These are phyloP conservation scores for Gracilaria domingensis DNA, from an alignment of 23 red algal genomes.

Conservation along the genomic window DNA sequence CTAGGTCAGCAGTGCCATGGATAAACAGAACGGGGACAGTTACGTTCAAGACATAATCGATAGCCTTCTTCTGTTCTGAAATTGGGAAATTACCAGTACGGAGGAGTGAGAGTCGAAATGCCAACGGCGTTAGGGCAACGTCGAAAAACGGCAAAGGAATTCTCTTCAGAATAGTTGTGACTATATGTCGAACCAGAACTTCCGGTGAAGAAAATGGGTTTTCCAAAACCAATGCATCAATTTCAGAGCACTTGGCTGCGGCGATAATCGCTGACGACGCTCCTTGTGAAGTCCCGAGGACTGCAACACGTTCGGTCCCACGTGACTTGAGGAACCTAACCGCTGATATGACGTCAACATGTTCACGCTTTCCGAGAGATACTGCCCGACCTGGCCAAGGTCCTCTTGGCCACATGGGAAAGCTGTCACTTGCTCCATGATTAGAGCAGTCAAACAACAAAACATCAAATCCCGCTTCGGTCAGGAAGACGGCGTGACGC, in stretches of 20 bases:
- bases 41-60: conserved; percentile 3
- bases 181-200: conserved; percentile 21
- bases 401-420: conserved; percentile 11
- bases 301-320: conserved; percentile 49
- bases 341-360: conserved; percentile 50
- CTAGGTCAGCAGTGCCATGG: conserved; percentile 31
- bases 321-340: conserved; percentile 30
- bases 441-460: conserved; percentile 91
- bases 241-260: not conserved
- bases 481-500: conserved; percentile 71
- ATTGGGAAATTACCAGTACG: conserved; percentile 29
- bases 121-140: not conserved
- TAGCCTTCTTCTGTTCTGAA: not conserved
- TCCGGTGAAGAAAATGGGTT: conserved; percentile 66
- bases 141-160: conserved; percentile 19
- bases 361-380: conserved; percentile 55
- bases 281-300: conserved; percentile 64
- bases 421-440: conserved; percentile 85
- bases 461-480: conserved; percentile 71
- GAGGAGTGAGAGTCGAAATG: conserved; percentile 28
- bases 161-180: conserved; percentile 1
- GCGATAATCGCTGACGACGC: conserved; percentile 54
- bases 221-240: conserved; percentile 58
- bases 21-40: conserved; percentile 41
- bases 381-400: conserved; percentile 56